phyloP scores from a whole-genome alignment of 2,329 filamentous ascomycete species.

The Colletotrichum tofieldiae region DNA sequence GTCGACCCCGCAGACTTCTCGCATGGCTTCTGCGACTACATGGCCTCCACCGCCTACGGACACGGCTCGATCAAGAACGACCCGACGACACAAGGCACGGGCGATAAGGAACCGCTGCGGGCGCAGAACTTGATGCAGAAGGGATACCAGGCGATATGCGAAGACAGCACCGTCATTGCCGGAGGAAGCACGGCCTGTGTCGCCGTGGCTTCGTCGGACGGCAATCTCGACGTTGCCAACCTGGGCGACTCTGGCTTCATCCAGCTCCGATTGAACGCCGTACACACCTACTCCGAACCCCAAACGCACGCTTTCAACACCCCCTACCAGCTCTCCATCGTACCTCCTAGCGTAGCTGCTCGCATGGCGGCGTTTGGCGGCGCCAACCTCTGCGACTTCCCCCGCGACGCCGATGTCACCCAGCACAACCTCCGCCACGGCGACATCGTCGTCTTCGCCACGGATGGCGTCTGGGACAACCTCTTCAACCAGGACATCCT shows the following conservation, averaged over 20 bases:
- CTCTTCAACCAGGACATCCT: constrained; percentile 92
- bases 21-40: constrained; percentile 92
- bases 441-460: constrained; percentile 93
- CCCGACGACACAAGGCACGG: constrained; percentile 28
- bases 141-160: constrained; percentile 87
- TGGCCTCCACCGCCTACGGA: constrained; percentile 82
- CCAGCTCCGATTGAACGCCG: constrained; percentile 86
- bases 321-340: constrained; percentile 92
- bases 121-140: constrained; percentile 76
- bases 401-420: constrained; percentile 86
- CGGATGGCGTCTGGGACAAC: constrained; percentile 97
- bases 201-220: constrained; percentile 81
- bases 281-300: constrained; percentile 85
- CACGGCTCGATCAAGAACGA: constrained; percentile 58
- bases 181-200: constrained; percentile 95
- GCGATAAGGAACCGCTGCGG: constrained; percentile 30
- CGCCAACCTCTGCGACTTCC: constrained; percentile 84
- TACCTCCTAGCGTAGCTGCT: constrained; percentile 84
- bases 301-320: constrained; percentile 99
- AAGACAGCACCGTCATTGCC: constrained; percentile 80
- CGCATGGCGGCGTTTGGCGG: constrained; percentile 90
- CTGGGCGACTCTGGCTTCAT: constrained; percentile 96
- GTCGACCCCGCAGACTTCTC: constrained; percentile 97
- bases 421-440: constrained; percentile 86
- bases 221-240: constrained; percentile 89